Percentiles rank a stretch among this genome's conserved stretches.
These are phyloP conservation scores for Ascoidea rubescens DNA, from an alignment of 805 yeast species.

Conservation along the genomic window DNA sequence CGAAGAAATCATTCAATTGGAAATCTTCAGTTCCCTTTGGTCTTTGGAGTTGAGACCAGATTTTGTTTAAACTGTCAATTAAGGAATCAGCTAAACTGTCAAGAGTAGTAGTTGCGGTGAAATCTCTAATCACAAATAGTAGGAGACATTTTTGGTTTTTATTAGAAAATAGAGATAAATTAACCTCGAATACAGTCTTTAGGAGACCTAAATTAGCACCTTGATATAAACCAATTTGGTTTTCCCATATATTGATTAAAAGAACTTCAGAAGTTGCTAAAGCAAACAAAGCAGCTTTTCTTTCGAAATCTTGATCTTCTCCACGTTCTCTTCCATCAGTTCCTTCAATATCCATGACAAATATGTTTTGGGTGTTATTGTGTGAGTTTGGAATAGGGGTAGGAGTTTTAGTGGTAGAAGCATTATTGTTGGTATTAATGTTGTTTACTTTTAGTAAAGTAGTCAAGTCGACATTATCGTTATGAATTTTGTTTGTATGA, in stretches of 20 bases:
- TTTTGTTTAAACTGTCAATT: slow-evolving; percentile 51
- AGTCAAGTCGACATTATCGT: too few species aligned
- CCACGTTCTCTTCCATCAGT: slow-evolving; percentile 94
- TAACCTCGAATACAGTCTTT: slow-evolving; percentile 94
- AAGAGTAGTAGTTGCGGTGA: slow-evolving; percentile 76
- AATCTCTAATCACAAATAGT: slow-evolving; percentile 86
- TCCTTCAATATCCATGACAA: slow-evolving; percentile 96
- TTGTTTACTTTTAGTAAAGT: too few species aligned
- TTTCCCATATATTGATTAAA: slow-evolving; percentile 92
- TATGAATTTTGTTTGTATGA: slow-evolving; percentile 5
- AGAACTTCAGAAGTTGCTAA: slow-evolving; percentile 81
- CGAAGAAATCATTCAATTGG: slow-evolving; percentile 64
- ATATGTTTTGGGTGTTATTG: slow-evolving; percentile 24
- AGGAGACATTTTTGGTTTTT: slow-evolving; percentile 44
- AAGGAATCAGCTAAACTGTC: slow-evolving; percentile 56
- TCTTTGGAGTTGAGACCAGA: slow-evolving; percentile 69
- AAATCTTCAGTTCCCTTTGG: slow-evolving; percentile 49
- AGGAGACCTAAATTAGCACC: slow-evolving; percentile 95
- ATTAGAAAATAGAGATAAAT: slow-evolving; percentile 69
- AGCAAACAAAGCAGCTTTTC: slow-evolving; percentile 93
- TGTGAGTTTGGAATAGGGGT: slow-evolving; percentile 8
- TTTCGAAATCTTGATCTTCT: slow-evolving; percentile 95
- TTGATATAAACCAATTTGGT: slow-evolving; percentile 91
- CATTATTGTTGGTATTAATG: slow-evolving; percentile 9
- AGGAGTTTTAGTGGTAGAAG: slow-evolving; percentile 10